Percentiles rank a stretch among this genome's conserved stretches.
Conservation (phyloP, 2,329 filamentous ascomycete genomes). For the Phialophora macrospora region DNA sequence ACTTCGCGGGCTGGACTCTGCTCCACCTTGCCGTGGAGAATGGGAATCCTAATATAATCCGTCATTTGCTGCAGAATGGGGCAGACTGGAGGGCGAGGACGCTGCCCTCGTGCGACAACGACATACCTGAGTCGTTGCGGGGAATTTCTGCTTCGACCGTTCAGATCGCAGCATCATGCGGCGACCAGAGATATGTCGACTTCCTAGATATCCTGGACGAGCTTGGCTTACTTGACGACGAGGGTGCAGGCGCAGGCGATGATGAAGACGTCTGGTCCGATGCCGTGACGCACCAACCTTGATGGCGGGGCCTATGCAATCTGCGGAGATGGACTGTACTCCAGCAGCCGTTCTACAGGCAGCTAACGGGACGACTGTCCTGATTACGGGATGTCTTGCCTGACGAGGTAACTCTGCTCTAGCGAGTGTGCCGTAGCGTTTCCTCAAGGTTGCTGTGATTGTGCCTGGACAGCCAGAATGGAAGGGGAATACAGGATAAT, state of each 20-base stretch:
- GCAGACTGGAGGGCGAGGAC: slow-evolving; percentile 8
- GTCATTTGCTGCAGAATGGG: slow-evolving; percentile 1
- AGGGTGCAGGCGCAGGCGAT: not conserved
- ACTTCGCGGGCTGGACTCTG: slow-evolving; percentile 1
- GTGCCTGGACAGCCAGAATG: not conserved
- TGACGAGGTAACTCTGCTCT: not conserved
- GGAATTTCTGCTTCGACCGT: not conserved
- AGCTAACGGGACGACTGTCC: not conserved
- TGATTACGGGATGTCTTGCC: not conserved
- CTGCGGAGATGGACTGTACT: not conserved
- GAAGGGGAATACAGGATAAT: not conserved
- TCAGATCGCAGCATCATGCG: slow-evolving; percentile 7
- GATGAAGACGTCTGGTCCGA: not conserved
- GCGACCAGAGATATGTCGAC: slow-evolving; percentile 7
- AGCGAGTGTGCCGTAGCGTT: not conserved
- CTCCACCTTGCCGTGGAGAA: slow-evolving; percentile 2
- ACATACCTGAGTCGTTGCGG: slow-evolving; percentile 3
- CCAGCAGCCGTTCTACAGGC: not conserved
- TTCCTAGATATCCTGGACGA: slow-evolving; percentile 5
- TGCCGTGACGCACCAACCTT: not conserved
- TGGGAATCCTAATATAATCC: slow-evolving; percentile 1
- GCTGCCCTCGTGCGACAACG: slow-evolving; percentile 8
- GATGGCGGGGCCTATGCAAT: not conserved
- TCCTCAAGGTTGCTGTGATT: not conserved
- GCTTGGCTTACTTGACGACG: not conserved